Evolutionary conservation across 345 rosid genomes (phyloP).

Genomic region (Noccaea caerulescens): DNA sequence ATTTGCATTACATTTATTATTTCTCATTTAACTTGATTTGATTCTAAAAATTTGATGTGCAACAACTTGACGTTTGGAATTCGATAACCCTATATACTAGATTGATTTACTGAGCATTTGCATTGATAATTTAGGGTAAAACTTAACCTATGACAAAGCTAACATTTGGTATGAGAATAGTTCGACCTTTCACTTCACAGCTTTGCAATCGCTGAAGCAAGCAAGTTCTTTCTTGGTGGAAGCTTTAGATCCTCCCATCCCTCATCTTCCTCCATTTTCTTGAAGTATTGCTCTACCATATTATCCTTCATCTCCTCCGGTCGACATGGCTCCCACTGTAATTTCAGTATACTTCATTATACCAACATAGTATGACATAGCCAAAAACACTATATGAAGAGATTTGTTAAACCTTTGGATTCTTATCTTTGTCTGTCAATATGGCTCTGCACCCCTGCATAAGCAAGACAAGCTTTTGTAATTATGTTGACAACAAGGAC

Average conservation of each 20-base stretch:
- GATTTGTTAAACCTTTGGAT: conserved; percentile 61
- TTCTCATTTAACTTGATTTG: too few species aligned
- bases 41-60: too few species aligned
- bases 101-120: too few species aligned
- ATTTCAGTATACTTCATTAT: background rate
- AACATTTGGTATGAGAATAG: too few species aligned
- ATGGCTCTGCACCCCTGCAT: conserved; percentile 92
- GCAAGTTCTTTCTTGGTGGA: conserved; percentile 54
- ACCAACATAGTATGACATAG: background rate
- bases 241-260: conserved; percentile 57
- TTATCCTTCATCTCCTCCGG: conserved; percentile 54
- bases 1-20: too few species aligned
- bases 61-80: too few species aligned
- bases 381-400: background rate
- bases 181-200: conserved; percentile 43
- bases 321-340: conserved; percentile 73
- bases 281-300: conserved; percentile 65
- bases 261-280: conserved; percentile 56
- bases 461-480: background rate
- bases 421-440: conserved; percentile 79
- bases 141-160: too few species aligned
- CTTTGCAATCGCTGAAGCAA: conserved; percentile 51
- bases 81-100: too few species aligned
- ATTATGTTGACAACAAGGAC: background rate
- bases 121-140: too few species aligned